A percentile compares a stretch with the other conserved stretches of the same genome.
phyloP scores from a whole-genome alignment of 352 stramenopile species.

The Pythium aristosporum region DNA sequence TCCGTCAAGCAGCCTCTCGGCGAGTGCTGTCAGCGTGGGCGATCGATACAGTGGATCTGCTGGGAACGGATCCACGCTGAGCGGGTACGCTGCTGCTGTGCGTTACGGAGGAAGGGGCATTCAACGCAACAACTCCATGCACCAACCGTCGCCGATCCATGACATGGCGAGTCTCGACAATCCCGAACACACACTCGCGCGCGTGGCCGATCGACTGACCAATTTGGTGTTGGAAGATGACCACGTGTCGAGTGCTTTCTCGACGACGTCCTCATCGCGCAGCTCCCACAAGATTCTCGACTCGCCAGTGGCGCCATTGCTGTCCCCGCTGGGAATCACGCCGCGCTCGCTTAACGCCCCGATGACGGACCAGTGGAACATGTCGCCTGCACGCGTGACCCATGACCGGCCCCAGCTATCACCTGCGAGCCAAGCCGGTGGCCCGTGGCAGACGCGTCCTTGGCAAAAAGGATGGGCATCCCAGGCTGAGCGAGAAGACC shows the following conservation, averaged over 20 bases:
- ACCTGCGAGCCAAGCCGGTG: constrained; percentile 32
- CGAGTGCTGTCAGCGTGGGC: constrained; percentile 27
- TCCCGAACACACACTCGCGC: constrained; percentile 28
- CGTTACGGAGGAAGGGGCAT: constrained; percentile 57
- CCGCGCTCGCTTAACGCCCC: constrained; percentile 56
- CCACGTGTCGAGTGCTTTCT: constrained; percentile 32
- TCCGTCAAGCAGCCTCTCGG: constrained; percentile 55
- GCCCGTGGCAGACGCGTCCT: constrained; percentile 23
- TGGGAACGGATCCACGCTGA: constrained; percentile 45
- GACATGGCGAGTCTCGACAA: constrained; percentile 25
- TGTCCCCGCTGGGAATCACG: constrained; percentile 57
- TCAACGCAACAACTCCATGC: constrained; percentile 35
- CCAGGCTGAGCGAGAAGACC: constrained; percentile 46
- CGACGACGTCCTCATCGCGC: constrained; percentile 58
- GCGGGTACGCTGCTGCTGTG: constrained; percentile 80
- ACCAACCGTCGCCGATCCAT: constrained; percentile 29
- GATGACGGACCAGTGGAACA: constrained; percentile 79
- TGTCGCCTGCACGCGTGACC: constrained; percentile 53
- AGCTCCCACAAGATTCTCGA: constrained; percentile 57
- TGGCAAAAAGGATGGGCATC: constrained; percentile 34
- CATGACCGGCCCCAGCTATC: constrained; percentile 46
- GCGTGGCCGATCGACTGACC: constrained; percentile 66
- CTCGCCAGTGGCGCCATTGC: constrained; percentile 32
- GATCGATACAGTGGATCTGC: constrained; percentile 25
- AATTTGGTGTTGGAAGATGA: constrained; percentile 65